These are phyloP conservation scores for Podospora conica DNA, from an alignment of 495 filamentous ascomycete species.

Conservation along the genomic window DNA sequence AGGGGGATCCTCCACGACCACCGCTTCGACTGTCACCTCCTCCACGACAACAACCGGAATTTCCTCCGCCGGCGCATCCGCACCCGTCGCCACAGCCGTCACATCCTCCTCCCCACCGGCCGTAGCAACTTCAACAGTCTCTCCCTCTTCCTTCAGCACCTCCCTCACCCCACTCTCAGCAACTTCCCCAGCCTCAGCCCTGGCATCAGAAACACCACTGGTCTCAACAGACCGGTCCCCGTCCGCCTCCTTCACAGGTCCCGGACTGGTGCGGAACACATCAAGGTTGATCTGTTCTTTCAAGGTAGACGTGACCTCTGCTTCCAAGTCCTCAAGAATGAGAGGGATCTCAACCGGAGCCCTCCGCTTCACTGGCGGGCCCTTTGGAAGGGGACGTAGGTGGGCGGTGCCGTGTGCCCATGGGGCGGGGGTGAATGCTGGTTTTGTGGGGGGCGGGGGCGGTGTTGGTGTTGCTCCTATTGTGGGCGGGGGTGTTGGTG, in stretches of 20 bases:
- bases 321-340: not conserved
- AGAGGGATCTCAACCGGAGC: not conserved
- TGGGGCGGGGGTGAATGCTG: conserved; percentile 16
- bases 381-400: not conserved
- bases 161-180: no score
- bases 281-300: conserved; percentile 26
- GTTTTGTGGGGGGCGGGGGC: not conserved
- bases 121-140: not conserved
- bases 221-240: no score
- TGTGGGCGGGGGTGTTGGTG: not conserved
- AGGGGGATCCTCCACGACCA: conserved; percentile 11
- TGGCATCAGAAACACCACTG: no score
- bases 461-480: not conserved
- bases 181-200: no score
- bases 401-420: conserved; percentile 13
- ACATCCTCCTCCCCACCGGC: not conserved
- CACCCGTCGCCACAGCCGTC: not conserved
- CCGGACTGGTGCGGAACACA: conserved; percentile 34
- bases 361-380: not conserved
- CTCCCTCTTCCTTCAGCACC: conserved; percentile 1
- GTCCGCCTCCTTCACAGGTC: conserved; percentile 17
- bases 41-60: not conserved
- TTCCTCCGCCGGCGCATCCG: not conserved
- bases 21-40: not conserved
- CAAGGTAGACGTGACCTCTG: not conserved